Percentiles rank a stretch among this genome's conserved stretches.
phyloP scores from a whole-genome alignment of 2,329 filamentous ascomycete species.

The Chrysoporthe austroafricana region DNA sequence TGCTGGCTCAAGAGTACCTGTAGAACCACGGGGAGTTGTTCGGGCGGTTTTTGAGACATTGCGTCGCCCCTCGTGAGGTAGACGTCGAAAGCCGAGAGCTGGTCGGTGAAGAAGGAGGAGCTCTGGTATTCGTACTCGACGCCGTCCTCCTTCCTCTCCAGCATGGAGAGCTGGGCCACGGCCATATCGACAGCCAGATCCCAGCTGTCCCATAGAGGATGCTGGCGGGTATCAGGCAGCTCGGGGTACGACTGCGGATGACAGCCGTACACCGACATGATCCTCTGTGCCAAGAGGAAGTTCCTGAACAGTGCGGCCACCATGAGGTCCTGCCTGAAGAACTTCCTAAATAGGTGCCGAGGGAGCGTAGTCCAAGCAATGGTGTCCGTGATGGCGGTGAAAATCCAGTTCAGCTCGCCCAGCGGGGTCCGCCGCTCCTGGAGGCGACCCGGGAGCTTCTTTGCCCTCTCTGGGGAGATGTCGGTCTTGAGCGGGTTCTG shows the following conservation, averaged over 20 bases:
- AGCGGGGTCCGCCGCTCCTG: slow-evolving; percentile 92
- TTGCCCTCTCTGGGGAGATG: slow-evolving; percentile 79
- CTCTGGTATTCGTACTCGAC: slow-evolving; percentile 90
- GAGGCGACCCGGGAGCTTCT: slow-evolving; percentile 86
- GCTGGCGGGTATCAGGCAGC: slow-evolving; percentile 92
- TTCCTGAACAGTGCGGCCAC: slow-evolving; percentile 97
- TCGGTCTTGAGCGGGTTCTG: slow-evolving; percentile 78
- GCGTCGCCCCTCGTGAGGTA: slow-evolving; percentile 83
- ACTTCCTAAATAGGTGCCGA: slow-evolving; percentile 89
- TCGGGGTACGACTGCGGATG: slow-evolving; percentile 90
- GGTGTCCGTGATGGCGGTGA: slow-evolving; percentile 97
- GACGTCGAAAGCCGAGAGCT: slow-evolving; percentile 95
- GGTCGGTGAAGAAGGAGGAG: slow-evolving; percentile 95
- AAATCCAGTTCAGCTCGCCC: slow-evolving; percentile 98
- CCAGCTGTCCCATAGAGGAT: slow-evolving; percentile 97
- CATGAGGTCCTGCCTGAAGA: slow-evolving; percentile 97
- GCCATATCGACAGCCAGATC: slow-evolving; percentile 97
- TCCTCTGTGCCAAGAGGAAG: slow-evolving; percentile 89
- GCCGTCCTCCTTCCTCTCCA: slow-evolving; percentile 78
- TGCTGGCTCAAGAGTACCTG: slow-evolving; percentile 96
- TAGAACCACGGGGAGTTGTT: slow-evolving; percentile 93
- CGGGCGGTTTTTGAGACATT: slow-evolving; percentile 82
- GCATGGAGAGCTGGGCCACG: slow-evolving; percentile 81
- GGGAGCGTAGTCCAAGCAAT: slow-evolving; percentile 97
- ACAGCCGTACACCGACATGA: slow-evolving; percentile 96